Evolutionary conservation across 768 basidiomycete genomes (phyloP).

Genomic region (Russula dissimulans): DNA sequence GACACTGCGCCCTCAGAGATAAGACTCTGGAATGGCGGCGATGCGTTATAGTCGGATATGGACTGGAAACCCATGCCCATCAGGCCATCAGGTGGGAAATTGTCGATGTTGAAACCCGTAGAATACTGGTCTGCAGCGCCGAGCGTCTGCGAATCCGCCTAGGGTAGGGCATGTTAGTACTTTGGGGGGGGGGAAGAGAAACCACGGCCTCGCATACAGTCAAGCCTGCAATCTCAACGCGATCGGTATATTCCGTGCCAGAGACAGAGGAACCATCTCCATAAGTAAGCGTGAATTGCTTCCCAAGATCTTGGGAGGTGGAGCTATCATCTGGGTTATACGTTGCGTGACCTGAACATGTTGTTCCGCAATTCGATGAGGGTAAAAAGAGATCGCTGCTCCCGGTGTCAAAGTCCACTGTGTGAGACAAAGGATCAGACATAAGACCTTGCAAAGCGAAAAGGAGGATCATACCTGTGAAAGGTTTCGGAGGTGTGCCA

Average conservation of each 20-base stretch:
- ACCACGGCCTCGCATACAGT: not conserved
- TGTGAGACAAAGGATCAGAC: constrained; percentile 22
- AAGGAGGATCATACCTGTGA: not conserved
- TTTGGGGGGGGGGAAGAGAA: not conserved
- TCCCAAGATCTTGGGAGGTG: constrained; percentile 20
- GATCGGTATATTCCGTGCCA: constrained; percentile 37
- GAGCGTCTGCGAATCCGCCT: constrained; percentile 32
- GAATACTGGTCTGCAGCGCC: constrained; percentile 38
- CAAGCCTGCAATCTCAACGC: constrained; percentile 33
- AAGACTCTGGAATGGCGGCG: constrained; percentile 34
- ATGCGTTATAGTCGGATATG: constrained; percentile 21
- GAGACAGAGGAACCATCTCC: constrained; percentile 31
- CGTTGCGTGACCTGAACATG: constrained; percentile 22
- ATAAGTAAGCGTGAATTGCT: constrained; percentile 30
- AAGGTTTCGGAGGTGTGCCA: constrained; percentile 7
- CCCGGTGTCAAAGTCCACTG: constrained; percentile 35
- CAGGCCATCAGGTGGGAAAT: constrained; percentile 34
- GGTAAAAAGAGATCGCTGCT: constrained; percentile 31
- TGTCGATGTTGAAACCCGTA: constrained; percentile 21
- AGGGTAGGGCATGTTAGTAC: not conserved
- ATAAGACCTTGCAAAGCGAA: constrained; percentile 23
- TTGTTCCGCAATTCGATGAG: constrained; percentile 21
- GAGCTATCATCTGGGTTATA: constrained; percentile 3
- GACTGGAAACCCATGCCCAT: constrained; percentile 32
- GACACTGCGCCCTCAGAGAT: constrained; percentile 27